These are phyloP conservation scores for Ceratocystis ficicola DNA, from an alignment of 2,329 filamentous ascomycete genomes.

Conservation along the genomic window DNA sequence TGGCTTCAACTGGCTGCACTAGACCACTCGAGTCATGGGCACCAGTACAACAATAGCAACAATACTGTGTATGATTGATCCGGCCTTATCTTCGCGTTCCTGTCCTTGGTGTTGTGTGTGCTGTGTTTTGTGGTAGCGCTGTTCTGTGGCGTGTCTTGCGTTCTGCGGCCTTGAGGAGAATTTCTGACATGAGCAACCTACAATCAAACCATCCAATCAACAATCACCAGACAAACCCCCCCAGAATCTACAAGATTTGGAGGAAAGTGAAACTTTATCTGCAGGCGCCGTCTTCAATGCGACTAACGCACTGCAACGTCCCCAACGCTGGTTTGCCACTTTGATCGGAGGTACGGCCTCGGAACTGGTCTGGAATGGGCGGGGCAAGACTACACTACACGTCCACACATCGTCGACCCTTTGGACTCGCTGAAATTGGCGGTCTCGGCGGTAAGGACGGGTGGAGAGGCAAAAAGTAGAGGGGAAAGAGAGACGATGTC, in stretches of 20 bases:
- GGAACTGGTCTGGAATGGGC: too few relatives aligned
- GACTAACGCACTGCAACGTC: neutral
- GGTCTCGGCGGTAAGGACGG: too few relatives aligned
- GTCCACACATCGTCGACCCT: too few relatives aligned
- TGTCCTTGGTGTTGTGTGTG: too few relatives aligned
- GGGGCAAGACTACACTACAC: too few relatives aligned
- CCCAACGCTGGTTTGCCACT: neutral
- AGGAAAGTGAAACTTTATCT: neutral
- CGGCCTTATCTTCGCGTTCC: neutral
- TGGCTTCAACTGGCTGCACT: neutral
- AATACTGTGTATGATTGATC: neutral
- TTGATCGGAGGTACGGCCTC: too few relatives aligned
- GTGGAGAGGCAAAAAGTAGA: too few relatives aligned
- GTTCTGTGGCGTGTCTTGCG: too few relatives aligned
- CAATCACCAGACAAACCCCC: too few relatives aligned
- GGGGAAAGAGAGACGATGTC: too few relatives aligned
- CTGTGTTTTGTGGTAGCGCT: too few relatives aligned
- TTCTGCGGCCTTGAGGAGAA: neutral
- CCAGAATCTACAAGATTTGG: neutral
- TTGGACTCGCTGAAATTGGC: too few relatives aligned
- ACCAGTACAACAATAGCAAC: neutral
- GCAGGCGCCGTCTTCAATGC: neutral
- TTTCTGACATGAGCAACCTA: neutral
- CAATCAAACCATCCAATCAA: neutral
- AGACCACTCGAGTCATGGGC: neutral